A percentile compares a stretch with the other conserved stretches of the same genome.
Evolutionary conservation across 2,329 filamentous ascomycete genomes (phyloP).

Genomic region (Diaporthe sp.): DNA sequence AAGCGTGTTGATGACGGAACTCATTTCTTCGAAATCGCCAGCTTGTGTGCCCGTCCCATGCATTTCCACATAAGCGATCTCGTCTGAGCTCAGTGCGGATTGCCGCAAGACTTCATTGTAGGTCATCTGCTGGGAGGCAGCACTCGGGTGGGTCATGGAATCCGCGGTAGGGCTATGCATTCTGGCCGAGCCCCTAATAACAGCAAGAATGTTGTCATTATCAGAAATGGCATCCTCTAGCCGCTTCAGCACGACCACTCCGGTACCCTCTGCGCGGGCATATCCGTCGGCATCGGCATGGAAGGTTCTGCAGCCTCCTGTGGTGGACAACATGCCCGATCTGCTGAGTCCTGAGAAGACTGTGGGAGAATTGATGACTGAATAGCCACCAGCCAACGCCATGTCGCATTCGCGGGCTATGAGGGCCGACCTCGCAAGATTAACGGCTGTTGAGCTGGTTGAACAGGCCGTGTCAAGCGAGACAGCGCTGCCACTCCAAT

Average conservation of each 20-base stretch:
- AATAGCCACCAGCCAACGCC: conserved; percentile 52
- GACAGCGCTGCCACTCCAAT: conserved; percentile 52
- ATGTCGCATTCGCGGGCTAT: conserved; percentile 43
- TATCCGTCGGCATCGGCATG: conserved; percentile 56
- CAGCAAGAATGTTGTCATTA: conserved; percentile 54
- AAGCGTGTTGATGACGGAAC: background rate
- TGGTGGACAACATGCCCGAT: conserved; percentile 52
- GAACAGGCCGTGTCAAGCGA: conserved; percentile 52
- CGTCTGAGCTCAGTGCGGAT: background rate
- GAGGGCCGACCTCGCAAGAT: conserved; percentile 40
- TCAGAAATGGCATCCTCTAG: conserved; percentile 57
- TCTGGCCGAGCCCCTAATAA: conserved; percentile 49
- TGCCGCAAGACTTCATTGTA: background rate
- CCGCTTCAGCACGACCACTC: too few relatives aligned
- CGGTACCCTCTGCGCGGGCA: conserved; percentile 62
- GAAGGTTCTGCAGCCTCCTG: conserved; percentile 47
- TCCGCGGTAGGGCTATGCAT: conserved; percentile 43
- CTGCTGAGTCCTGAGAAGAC: conserved; percentile 45
- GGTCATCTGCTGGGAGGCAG: background rate
- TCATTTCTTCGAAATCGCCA: conserved; percentile 10
- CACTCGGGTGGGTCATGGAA: conserved; percentile 13
- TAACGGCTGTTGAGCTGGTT: conserved; percentile 48
- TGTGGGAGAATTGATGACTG: conserved; percentile 45
- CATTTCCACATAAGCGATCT: conserved; percentile 8
- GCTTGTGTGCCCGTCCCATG: conserved; percentile 22